Evolutionary conservation across 345 rosid genomes (phyloP).

Genomic region (Adansonia digitata): DNA sequence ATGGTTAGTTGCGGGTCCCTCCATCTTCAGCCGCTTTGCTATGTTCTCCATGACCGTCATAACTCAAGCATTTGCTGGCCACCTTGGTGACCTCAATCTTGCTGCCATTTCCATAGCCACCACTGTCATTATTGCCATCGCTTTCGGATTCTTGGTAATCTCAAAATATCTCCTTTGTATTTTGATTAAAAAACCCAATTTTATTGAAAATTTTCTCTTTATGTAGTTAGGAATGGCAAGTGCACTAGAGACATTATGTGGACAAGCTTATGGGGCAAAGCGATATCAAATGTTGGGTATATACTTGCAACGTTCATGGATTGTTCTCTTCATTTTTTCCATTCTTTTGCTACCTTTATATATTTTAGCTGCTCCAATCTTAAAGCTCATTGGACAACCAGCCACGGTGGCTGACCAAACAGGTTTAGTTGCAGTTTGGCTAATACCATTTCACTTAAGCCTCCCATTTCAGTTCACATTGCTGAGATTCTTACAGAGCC

Average conservation of each 20-base stretch:
- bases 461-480: slow-evolving; percentile 53
- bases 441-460: slow-evolving; percentile 53
- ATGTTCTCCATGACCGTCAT: slow-evolving; percentile 46
- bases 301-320: slow-evolving; percentile 54
- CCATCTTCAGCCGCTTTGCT: slow-evolving; percentile 50
- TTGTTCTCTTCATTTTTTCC: slow-evolving; percentile 39
- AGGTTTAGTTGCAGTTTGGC: slow-evolving; percentile 47
- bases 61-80: slow-evolving; percentile 49
- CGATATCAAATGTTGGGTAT: slow-evolving; percentile 41
- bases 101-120: slow-evolving; percentile 56
- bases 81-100: slow-evolving; percentile 42
- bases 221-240: slow-evolving; percentile 55
- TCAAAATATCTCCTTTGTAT: neutral
- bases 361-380: slow-evolving; percentile 37
- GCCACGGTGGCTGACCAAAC: slow-evolving; percentile 41
- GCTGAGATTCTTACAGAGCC: slow-evolving; percentile 55
- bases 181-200: neutral
- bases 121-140: slow-evolving; percentile 41
- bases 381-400: slow-evolving; percentile 53
- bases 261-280: slow-evolving; percentile 55
- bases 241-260: slow-evolving; percentile 52
- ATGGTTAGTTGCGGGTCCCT: slow-evolving; percentile 48
- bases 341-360: slow-evolving; percentile 41
- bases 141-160: slow-evolving; percentile 44
- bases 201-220: neutral